phyloP scores from a whole-genome alignment of 495 filamentous ascomycete genomes.

The Aspergillus sparsus region DNA sequence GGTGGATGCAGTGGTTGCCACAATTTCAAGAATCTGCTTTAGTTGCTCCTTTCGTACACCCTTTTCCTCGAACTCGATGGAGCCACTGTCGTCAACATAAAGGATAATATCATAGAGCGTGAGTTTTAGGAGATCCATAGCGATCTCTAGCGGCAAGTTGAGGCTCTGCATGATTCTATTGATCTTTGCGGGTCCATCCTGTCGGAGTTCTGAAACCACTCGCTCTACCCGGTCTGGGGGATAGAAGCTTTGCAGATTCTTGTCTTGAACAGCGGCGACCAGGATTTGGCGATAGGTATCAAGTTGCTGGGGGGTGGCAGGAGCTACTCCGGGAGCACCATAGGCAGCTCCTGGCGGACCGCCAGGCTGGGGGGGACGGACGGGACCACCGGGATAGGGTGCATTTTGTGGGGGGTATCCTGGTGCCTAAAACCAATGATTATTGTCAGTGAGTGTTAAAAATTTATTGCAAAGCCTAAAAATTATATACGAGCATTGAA shows the following conservation, averaged over 20 bases:
- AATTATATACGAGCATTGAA: conserved; percentile 4
- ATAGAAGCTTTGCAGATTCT: conserved; percentile 57
- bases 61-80: conserved; percentile 66
- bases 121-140: conserved; percentile 67
- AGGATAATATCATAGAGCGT: conserved; percentile 66
- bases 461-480: background rate
- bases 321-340: conserved; percentile 34
- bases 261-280: conserved; percentile 57
- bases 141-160: conserved; percentile 61
- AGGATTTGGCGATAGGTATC: conserved; percentile 56
- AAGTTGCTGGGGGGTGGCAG: conserved; percentile 49
- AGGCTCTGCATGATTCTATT: conserved; percentile 55
- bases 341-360: conserved; percentile 28
- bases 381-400: conserved; percentile 36
- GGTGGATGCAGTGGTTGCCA: conserved; percentile 64
- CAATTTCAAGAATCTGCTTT: conserved; percentile 59
- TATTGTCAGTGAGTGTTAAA: conserved; percentile 22
- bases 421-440: conserved; percentile 22
- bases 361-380: conserved; percentile 30
- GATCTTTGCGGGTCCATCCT: conserved; percentile 51
- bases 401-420: conserved; percentile 36
- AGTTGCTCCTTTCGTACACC: conserved; percentile 68
- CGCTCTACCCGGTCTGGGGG: conserved; percentile 46
- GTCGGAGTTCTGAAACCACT: conserved; percentile 39
- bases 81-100: conserved; percentile 73